These are phyloP conservation scores for Ogataea henricii DNA, from an alignment of 805 yeast genomes.

Conservation along the genomic window DNA sequence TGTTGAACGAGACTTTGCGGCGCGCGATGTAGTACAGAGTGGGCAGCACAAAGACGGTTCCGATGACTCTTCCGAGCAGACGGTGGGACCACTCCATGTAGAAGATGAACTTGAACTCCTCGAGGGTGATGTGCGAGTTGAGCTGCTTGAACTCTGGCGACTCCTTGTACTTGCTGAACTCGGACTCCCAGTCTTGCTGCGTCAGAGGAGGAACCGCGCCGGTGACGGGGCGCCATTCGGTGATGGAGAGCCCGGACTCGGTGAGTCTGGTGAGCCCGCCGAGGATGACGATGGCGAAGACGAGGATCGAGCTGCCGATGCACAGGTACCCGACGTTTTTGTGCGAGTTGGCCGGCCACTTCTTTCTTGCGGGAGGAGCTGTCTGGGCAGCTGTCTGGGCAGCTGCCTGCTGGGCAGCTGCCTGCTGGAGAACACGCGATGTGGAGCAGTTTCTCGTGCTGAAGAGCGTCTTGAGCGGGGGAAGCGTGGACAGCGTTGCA, in stretches of 20 bases:
- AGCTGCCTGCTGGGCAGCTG: no score
- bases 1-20: conserved; percentile 64
- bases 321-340: conserved; percentile 83
- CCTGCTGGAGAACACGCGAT: conserved; percentile 7
- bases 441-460: conserved; percentile 22
- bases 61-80: conserved; percentile 88
- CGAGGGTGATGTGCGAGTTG: conserved; percentile 85
- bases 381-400: conserved; percentile 1
- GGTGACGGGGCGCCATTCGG: conserved; percentile 98
- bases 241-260: conserved; percentile 92
- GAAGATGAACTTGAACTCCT: conserved; percentile 92
- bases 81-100: conserved; percentile 98
- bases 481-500: background rate
- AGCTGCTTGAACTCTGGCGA: conserved; percentile 91
- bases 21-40: conserved; percentile 76
- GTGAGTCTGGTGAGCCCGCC: conserved; percentile 96
- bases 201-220: conserved; percentile 89
- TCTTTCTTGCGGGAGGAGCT: conserved; percentile 12
- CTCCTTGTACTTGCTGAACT: conserved; percentile 75
- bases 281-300: conserved; percentile 92
- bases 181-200: conserved; percentile 81
- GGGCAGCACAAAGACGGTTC: conserved; percentile 79
- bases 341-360: conserved; percentile 48
- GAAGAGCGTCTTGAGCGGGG: background rate
- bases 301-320: conserved; percentile 81